Evolutionary conservation across 768 basidiomycete genomes (phyloP), one percentile per base, ranked within the genome.

Genomic region (Russula ochroleuca): DNA sequence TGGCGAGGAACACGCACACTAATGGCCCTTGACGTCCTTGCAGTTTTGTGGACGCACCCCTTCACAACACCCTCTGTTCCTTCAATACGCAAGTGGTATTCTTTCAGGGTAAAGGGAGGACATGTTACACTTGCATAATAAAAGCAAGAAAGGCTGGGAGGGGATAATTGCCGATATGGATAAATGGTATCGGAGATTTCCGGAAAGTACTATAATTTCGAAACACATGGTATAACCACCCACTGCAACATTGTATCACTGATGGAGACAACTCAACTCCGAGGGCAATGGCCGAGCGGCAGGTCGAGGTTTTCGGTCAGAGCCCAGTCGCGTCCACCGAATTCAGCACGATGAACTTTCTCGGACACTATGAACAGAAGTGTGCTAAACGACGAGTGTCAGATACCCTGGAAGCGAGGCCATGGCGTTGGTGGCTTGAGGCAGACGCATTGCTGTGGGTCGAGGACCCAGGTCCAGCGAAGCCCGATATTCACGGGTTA

Each of bases 401-500:
- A 51, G 50, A 43, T 31, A 38, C 25, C 43, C 53, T 55, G 28
- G 38, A 28, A 41, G 54, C 47, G 25, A 63, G 49, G 62, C 31
- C 49, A 51, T 63, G 57, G 57, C 51, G 43, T 59, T 53, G 57
- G 28, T 43, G 43, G 59, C 57, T 59, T 40, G 62, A 57, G 62
- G 55, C 41, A n/a, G 56, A 63, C 56, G 21, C 62, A 50, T 63
- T 57, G 56, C 19, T 45, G 55, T 37, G 17, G 48, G 28, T 45
- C 40, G 40, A 57, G 50, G 48, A 62, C 5, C 55, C 53, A 62
- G 15, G 19, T 50, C 50, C 48, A 43, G 23, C 49, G 23, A 45
- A 45, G 41, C 50, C 62, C 62, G 56, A 37, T 63, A 45, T 63
- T 58, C 56, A 25, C 62, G 56, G 56, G 48, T 45, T 21, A 17